phyloP scores from a whole-genome alignment of 1,284 basidiomycete species.

The Rhodotorula sp. region DNA sequence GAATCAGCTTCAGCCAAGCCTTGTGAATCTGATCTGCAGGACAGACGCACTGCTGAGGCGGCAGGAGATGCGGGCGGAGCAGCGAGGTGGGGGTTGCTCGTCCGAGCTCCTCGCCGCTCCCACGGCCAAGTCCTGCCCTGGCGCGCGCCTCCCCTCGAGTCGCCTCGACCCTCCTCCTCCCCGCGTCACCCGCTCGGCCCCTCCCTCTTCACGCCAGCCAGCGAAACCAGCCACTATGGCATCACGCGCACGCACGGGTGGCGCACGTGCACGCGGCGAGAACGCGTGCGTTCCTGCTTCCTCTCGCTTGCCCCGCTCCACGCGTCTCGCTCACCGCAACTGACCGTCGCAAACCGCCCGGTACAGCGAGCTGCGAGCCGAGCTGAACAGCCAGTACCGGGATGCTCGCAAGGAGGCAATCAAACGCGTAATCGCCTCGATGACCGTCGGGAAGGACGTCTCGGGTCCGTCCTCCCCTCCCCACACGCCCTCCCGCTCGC shows the following conservation, averaged over 20 bases:
- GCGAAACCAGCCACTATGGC: slow-evolving; percentile 4
- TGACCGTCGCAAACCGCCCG: not conserved
- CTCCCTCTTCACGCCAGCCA: not conserved
- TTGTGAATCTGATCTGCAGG: not conserved
- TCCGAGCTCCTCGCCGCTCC: not conserved
- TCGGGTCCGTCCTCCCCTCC: slow-evolving; percentile 17
- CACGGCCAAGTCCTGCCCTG: not conserved
- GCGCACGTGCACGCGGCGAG: slow-evolving; percentile 28
- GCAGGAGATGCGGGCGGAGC: not conserved
- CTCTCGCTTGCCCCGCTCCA: too few species aligned
- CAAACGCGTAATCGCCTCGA: slow-evolving; percentile 92
- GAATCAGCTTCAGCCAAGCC: too few species aligned
- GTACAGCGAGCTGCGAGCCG: slow-evolving; percentile 49
- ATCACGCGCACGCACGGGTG: slow-evolving; percentile 5
- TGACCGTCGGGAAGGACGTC: slow-evolving; percentile 74
- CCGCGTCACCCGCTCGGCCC: not conserved
- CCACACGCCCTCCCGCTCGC: slow-evolving; percentile 54
- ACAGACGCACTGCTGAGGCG: not conserved
- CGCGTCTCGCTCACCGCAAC: not conserved
- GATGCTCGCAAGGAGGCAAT: slow-evolving; percentile 98
- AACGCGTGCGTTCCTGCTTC: slow-evolving; percentile 20
- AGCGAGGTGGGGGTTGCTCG: not conserved
- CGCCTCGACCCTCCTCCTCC: not conserved
- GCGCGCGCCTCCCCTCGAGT: not conserved
- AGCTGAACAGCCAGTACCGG: slow-evolving; percentile 93